Conservation (phyloP, 495 filamentous ascomycete species). For the Penicillium daleae region DNA sequence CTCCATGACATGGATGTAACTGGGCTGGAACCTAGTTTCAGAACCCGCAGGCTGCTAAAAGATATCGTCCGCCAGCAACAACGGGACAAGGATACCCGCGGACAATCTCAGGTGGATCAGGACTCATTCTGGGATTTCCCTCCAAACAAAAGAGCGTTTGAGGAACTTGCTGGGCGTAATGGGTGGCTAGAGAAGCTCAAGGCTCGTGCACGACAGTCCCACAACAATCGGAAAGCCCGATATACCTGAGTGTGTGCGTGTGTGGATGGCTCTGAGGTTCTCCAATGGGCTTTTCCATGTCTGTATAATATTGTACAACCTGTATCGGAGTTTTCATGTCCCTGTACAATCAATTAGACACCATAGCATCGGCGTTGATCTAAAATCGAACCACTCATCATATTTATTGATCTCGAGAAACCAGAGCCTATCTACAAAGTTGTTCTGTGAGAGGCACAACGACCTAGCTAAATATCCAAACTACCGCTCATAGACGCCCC, state of each 20-base stretch:
- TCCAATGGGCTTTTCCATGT: neutral
- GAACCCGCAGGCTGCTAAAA: constrained; percentile 57
- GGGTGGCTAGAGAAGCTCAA: constrained; percentile 38
- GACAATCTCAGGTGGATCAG: neutral
- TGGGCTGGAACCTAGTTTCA: constrained; percentile 63
- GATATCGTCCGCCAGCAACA: constrained; percentile 32
- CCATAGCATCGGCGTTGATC: neutral
- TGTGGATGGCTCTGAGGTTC: neutral
- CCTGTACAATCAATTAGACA: neutral
- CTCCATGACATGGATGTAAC: constrained; percentile 77
- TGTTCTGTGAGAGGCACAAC: neutral
- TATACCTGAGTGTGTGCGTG: neutral
- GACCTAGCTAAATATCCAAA: neutral
- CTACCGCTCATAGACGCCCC: constrained; percentile 57
- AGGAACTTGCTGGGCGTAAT: constrained; percentile 31
- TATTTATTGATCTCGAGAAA: constrained; percentile 8
- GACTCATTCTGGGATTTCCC: constrained; percentile 47
- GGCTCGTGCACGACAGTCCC: constrained; percentile 5
- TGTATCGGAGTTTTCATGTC: neutral
- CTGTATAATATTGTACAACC: neutral
- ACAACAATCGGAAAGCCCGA: neutral
- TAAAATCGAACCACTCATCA: constrained; percentile 2
- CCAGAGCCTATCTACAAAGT: constrained; percentile 14
- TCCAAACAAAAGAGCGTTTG: constrained; percentile 38
- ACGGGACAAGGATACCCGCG: constrained; percentile 22